Conservation (phyloP, 1,284 basidiomycete species). For the Leccinum griseonigrum region DNA sequence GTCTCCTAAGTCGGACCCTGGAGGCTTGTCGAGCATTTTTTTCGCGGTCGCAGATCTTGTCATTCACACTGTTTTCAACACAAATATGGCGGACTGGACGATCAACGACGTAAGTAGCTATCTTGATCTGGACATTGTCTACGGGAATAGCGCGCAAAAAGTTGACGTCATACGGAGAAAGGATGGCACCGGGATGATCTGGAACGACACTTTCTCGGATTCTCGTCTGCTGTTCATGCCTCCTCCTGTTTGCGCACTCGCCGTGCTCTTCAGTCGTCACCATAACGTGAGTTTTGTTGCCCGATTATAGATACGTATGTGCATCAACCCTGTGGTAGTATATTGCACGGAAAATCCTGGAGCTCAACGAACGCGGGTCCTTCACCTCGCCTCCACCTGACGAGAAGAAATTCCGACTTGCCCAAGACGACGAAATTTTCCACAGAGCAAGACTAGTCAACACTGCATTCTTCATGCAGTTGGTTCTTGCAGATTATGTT, state of each 20-base stretch:
- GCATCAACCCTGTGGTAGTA: conserved; percentile 43
- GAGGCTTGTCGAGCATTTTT: conserved; percentile 64
- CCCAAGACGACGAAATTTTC: conserved; percentile 76
- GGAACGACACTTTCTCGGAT: conserved; percentile 71
- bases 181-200: conserved; percentile 65
- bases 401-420: conserved; percentile 32
- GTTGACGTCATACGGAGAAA: conserved; percentile 50
- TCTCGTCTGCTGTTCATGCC: conserved; percentile 69
- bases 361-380: conserved; percentile 62
- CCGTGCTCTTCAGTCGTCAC: conserved; percentile 71
- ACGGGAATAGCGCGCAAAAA: conserved; percentile 56
- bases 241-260: conserved; percentile 64
- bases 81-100: conserved; percentile 48
- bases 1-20: conserved; percentile 63
- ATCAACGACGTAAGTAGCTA: conserved; percentile 74
- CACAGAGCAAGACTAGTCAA: conserved; percentile 74
- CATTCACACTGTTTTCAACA: conserved; percentile 74
- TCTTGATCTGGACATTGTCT: conserved; percentile 74
- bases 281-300: conserved; percentile 56
- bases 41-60: conserved; percentile 79
- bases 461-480: conserved; percentile 69
- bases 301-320: not conserved
- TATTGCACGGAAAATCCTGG: conserved; percentile 65
- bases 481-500: conserved; percentile 66
- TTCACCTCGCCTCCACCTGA: conserved; percentile 30